Conservation (phyloP, 352 stramenopile genomes). For the Globisporangium middletonii region DNA sequence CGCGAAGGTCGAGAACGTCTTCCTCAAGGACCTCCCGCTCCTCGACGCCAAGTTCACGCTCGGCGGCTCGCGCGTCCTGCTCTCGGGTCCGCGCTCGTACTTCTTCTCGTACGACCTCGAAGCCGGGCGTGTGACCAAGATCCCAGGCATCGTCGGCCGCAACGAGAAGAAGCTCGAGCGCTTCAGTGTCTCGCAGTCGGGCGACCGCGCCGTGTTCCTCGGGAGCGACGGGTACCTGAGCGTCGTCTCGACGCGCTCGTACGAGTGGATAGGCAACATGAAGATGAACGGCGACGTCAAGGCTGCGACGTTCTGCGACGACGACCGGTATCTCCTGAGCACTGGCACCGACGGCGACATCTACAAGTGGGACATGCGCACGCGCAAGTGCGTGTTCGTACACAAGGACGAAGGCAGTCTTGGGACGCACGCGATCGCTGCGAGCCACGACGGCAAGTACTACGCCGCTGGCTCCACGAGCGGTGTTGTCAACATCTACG, state of each 20-base stretch:
- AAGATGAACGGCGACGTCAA: conserved; percentile 96
- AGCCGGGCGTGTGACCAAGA: conserved; percentile 87
- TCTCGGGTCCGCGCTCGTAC: conserved; percentile 91
- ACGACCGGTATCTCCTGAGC: conserved; percentile 90
- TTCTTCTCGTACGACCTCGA: conserved; percentile 97
- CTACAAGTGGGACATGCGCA: conserved; percentile 95
- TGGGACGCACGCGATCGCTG: conserved; percentile 74
- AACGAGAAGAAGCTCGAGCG: conserved; percentile 91
- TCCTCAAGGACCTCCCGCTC: conserved; percentile 89
- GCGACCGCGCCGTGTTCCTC: conserved; percentile 90
- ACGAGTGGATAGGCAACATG: conserved; percentile 91
- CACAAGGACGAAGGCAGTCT: conserved; percentile 84
- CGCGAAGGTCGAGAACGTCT: conserved; percentile 85
- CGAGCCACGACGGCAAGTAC: conserved; percentile 60
- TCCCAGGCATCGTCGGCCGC: conserved; percentile 84
- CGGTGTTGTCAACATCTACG: conserved; percentile 98
- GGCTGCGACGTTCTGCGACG: conserved; percentile 88
- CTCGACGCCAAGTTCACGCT: conserved; percentile 79
- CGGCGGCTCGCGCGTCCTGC: conserved; percentile 77
- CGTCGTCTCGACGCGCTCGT: conserved; percentile 88
- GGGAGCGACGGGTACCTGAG: conserved; percentile 95
- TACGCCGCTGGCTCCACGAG: conserved; percentile 93
- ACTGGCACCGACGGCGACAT: conserved; percentile 95
- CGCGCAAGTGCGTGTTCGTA: conserved; percentile 68
- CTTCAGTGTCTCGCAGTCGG: conserved; percentile 88